phyloP scores from a whole-genome alignment of 805 yeast genomes.

The Yarrowia divulgata region DNA sequence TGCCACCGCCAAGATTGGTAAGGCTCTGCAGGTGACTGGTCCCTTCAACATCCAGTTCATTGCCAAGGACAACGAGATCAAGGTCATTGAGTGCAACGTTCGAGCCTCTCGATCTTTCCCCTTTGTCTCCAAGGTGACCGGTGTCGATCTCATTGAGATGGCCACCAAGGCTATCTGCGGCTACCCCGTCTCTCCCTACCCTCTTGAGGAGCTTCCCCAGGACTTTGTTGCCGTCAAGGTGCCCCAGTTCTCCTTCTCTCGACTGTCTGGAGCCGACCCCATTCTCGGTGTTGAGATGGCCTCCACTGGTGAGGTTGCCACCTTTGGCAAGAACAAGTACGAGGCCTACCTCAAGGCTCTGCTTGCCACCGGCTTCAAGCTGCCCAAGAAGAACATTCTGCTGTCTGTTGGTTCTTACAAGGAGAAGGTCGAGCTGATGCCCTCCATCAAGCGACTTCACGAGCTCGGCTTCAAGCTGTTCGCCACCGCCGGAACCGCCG shows the following conservation, averaged over 20 bases:
- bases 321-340: conserved; percentile 93
- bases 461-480: conserved; percentile 88
- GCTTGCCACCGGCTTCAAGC: conserved; percentile 91
- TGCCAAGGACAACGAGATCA: conserved; percentile 92
- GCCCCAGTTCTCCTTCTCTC: conserved; percentile 96
- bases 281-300: conserved; percentile 99
- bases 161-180: conserved; percentile 97
- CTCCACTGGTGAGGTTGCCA: conserved; percentile 98
- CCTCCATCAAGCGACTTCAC: conserved; percentile 79
- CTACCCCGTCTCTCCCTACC: conserved; percentile 85
- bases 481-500: conserved; percentile 99
- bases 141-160: conserved; percentile 94
- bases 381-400: conserved; percentile 93
- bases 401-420: conserved; percentile 95
- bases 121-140: conserved; percentile 95
- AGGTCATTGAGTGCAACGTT: conserved; percentile 98
- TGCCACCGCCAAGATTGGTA: conserved; percentile 95
- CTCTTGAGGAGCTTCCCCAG: conserved; percentile 84
- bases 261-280: conserved; percentile 97
- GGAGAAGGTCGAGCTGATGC: conserved; percentile 92
- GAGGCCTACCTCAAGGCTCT: conserved; percentile 97
- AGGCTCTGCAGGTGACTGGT: conserved; percentile 94
- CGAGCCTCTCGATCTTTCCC: conserved; percentile 99
- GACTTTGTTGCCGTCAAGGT: conserved; percentile 96
- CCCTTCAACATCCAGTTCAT: conserved; percentile 97